Conservation (phyloP, 2,329 filamentous ascomycete species). For the Nigrograna mackinnonii region DNA sequence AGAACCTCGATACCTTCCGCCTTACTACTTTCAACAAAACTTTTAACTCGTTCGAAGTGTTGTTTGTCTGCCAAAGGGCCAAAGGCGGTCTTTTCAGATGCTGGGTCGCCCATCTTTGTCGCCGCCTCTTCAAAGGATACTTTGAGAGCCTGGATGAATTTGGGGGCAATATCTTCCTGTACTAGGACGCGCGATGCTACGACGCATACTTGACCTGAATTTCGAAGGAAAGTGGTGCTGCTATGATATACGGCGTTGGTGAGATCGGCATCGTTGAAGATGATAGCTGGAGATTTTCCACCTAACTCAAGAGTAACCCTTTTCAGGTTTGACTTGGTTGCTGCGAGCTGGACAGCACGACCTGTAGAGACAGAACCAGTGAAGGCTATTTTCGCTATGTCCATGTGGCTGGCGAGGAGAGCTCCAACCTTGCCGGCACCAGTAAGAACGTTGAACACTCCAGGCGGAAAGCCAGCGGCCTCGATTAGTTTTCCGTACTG, state of each 20-base stretch:
- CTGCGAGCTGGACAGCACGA: conserved; percentile 63
- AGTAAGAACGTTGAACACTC: no score
- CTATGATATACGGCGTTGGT: conserved; percentile 31
- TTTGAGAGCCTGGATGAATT: conserved; percentile 54
- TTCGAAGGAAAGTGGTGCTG: conserved; percentile 52
- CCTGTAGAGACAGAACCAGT: conserved; percentile 65
- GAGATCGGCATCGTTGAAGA: conserved; percentile 54
- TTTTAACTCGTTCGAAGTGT: conserved; percentile 52
- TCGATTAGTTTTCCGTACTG: no score
- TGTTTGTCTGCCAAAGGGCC: conserved; percentile 40
- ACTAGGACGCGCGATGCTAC: conserved; percentile 64
- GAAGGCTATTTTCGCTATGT: conserved; percentile 66
- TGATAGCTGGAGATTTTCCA: conserved; percentile 62
- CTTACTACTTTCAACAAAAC: conserved; percentile 56
- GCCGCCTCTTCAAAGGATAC: no score
- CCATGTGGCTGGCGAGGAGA: conserved; percentile 62
- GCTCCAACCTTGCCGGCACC: no score
- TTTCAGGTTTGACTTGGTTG: conserved; percentile 62
- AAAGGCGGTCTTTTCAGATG: conserved; percentile 44
- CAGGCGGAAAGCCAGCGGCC: no score
- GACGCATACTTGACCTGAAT: conserved; percentile 36
- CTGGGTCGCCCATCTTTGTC: conserved; percentile 33
- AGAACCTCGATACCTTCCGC: conserved; percentile 46
- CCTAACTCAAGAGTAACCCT: conserved; percentile 61
- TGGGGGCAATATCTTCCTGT: conserved; percentile 62